phyloP scores from a whole-genome alignment of 768 basidiomycete genomes.

The Royoungia palumana region DNA sequence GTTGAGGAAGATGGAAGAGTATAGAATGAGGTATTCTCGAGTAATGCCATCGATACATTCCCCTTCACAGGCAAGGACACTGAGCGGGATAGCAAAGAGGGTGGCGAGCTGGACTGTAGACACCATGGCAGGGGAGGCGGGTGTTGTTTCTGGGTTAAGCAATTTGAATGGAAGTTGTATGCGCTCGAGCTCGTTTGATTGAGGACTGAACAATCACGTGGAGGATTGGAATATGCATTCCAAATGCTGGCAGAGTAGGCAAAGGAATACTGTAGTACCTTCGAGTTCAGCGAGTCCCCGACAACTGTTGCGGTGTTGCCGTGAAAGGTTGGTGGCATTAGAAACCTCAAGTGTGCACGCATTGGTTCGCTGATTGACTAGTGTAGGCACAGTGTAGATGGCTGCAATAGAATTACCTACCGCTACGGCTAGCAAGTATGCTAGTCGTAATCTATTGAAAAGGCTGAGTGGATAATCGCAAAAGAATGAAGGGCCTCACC shows the following conservation, averaged over 20 bases:
- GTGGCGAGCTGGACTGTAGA: conserved; percentile 18
- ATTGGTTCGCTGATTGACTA: background rate
- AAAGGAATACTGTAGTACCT: too few relatives aligned
- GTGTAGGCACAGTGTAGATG: background rate
- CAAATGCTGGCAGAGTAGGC: too few relatives aligned
- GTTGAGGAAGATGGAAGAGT: conserved; percentile 39
- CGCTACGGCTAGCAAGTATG: background rate
- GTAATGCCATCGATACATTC: conserved; percentile 64
- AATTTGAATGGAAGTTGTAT: background rate
- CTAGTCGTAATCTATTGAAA: conserved; percentile 28
- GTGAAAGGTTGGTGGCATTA: too few relatives aligned
- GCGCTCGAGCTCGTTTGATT: background rate
- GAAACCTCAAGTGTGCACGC: background rate
- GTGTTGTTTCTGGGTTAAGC: conserved; percentile 2
- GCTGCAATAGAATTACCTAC: conserved; percentile 2
- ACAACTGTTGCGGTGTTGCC: too few relatives aligned
- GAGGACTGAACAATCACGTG: conserved; percentile 20
- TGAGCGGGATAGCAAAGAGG: conserved; percentile 32
- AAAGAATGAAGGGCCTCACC: conserved; percentile 28
- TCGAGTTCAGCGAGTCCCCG: too few relatives aligned
- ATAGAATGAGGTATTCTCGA: conserved; percentile 50
- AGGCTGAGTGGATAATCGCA: background rate
- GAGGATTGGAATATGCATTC: conserved; percentile 5
- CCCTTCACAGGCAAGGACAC: conserved; percentile 62
- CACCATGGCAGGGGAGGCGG: conserved; percentile 19